Conservation (phyloP, 176 grass and related monocot genomes). For the Oryza meyeriana region DNA sequence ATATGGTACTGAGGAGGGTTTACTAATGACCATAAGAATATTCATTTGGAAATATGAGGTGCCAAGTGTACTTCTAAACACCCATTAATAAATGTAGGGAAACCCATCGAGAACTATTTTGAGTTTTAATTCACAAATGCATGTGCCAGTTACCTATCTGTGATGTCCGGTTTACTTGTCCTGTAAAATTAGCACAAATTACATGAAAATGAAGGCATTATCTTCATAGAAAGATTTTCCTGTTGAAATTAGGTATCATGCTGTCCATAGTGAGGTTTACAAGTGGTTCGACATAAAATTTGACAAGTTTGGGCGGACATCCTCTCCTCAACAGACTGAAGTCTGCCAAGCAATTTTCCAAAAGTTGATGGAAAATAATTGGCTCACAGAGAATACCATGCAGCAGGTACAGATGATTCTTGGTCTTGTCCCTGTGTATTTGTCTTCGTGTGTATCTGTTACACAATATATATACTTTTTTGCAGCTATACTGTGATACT, state of each 20-base stretch:
- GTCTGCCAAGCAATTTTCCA: slow-evolving; percentile 91
- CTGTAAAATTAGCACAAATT: background rate
- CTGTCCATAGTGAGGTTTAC: slow-evolving; percentile 82
- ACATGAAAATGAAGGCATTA: slow-evolving; percentile 8
- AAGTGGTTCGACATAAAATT: slow-evolving; percentile 98
- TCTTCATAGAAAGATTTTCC: slow-evolving; percentile 11
- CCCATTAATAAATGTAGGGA: background rate
- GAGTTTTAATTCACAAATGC: background rate
- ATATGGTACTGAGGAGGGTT: too few relatives aligned
- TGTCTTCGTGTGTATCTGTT: slow-evolving; percentile 5
- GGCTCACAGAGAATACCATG: slow-evolving; percentile 95
- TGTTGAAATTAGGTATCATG: slow-evolving; percentile 68
- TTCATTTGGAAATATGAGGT: background rate
- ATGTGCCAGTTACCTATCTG: slow-evolving; percentile 10
- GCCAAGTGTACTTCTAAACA: background rate
- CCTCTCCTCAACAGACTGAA: slow-evolving; percentile 77
- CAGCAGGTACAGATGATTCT: slow-evolving; percentile 66
- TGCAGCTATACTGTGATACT: slow-evolving; percentile 84
- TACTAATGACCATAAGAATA: background rate
- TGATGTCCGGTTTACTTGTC: background rate
- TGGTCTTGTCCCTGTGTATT: background rate
- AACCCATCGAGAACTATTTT: background rate
- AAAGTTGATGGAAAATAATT: slow-evolving; percentile 88
- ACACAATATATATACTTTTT: background rate
- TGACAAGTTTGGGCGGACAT: slow-evolving; percentile 93